phyloP scores from a whole-genome alignment of 1,284 basidiomycete species.

The Fistulina hepatica region DNA sequence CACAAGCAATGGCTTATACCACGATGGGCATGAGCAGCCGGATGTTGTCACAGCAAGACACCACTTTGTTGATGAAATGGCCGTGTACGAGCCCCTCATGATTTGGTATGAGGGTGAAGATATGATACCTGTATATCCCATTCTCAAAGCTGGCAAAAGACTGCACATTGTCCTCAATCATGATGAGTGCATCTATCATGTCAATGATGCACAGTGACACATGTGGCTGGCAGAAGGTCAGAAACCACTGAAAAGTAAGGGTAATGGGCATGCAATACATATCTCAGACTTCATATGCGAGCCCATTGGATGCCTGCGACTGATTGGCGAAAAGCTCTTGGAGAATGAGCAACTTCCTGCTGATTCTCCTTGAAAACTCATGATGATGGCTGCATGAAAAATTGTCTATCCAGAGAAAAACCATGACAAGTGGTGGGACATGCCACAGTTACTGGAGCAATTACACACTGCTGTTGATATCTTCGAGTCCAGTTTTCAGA shows the following conservation, averaged over 20 bases:
- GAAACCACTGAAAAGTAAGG: conserved; percentile 18
- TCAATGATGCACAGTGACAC: conserved; percentile 14
- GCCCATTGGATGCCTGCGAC: no score
- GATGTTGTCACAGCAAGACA: conserved; percentile 16
- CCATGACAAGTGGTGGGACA: conserved; percentile 22
- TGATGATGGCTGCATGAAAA: conserved; percentile 14
- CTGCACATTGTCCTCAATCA: conserved; percentile 17
- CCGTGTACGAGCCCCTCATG: conserved; percentile 2
- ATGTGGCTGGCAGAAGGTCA: conserved; percentile 17
- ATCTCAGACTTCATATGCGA: conserved; percentile 24
- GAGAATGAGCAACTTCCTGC: no score
- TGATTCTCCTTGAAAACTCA: no score
- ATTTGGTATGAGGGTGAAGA: conserved; percentile 9
- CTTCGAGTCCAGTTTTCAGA: conserved; percentile 13
- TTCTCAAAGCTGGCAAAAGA: conserved; percentile 13
- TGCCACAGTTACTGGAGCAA: conserved; percentile 16
- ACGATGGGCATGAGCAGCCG: conserved; percentile 19
- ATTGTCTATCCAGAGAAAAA: conserved; percentile 23
- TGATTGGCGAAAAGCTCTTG: no score
- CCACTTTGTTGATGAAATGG: conserved; percentile 13
- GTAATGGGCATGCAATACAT: conserved; percentile 17
- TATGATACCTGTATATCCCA: conserved; percentile 4
- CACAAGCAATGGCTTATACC: conserved; percentile 20
- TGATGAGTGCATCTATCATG: conserved; percentile 18
- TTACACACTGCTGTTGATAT: conserved; percentile 15